These are phyloP conservation scores for Mycocentrospora acerina DNA, from an alignment of 2,329 filamentous ascomycete species.

Conservation along the genomic window DNA sequence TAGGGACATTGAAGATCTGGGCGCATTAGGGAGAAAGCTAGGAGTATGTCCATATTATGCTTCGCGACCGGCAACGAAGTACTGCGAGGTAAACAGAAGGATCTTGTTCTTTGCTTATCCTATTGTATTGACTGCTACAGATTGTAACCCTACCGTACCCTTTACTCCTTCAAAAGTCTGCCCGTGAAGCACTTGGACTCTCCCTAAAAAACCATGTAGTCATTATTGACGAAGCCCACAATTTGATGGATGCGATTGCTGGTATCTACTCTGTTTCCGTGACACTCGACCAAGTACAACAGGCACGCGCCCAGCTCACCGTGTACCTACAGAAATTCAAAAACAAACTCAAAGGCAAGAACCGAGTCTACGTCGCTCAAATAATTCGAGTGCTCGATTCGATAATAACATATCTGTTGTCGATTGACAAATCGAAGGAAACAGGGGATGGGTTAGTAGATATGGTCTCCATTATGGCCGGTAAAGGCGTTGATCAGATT, in stretches of 20 bases:
- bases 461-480: slow-evolving; percentile 70
- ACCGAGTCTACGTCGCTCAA: slow-evolving; percentile 87
- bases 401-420: slow-evolving; percentile 67
- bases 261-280: slow-evolving; percentile 82
- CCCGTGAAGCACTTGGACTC: slow-evolving; percentile 82
- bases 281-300: slow-evolving; percentile 69
- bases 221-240: slow-evolving; percentile 97
- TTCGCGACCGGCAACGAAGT: slow-evolving; percentile 78
- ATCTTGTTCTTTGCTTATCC: neutral
- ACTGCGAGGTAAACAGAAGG: slow-evolving; percentile 62
- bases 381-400: slow-evolving; percentile 81
- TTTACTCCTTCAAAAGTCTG: slow-evolving; percentile 80
- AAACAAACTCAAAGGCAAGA: slow-evolving; percentile 84
- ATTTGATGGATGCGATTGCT: slow-evolving; percentile 92
- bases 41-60: slow-evolving; percentile 94
- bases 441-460: slow-evolving; percentile 67
- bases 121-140: slow-evolving; percentile 37
- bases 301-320: slow-evolving; percentile 73
- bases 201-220: slow-evolving; percentile 85
- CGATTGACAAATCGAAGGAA: slow-evolving; percentile 43
- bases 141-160: slow-evolving; percentile 93
- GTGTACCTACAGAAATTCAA: slow-evolving; percentile 86
- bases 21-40: slow-evolving; percentile 72
- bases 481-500: slow-evolving; percentile 91
- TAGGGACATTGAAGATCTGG: slow-evolving; percentile 91